These are phyloP conservation scores for Westerdykella ornata DNA, from an alignment of 2,329 filamentous ascomycete species.

Conservation along the genomic window DNA sequence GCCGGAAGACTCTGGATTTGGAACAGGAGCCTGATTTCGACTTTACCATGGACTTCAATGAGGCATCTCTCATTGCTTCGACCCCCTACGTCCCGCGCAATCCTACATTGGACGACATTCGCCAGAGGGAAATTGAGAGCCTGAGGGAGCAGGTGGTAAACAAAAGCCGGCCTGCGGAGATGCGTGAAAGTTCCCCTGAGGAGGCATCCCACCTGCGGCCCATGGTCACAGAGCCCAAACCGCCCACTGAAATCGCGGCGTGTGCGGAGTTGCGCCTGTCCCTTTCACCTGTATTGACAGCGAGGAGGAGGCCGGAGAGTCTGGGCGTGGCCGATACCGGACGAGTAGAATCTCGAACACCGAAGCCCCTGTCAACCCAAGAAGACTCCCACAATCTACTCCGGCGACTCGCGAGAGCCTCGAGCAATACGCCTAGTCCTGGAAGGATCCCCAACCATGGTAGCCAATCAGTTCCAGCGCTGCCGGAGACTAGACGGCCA, in stretches of 20 bases:
- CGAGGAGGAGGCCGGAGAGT: slow-evolving; percentile 30
- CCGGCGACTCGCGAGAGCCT: slow-evolving; percentile 41
- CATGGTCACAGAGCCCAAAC: slow-evolving; percentile 15
- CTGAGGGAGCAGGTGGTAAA: slow-evolving; percentile 31
- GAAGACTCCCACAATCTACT: slow-evolving; percentile 44
- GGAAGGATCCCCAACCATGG: slow-evolving; percentile 11
- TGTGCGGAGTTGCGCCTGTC: not conserved
- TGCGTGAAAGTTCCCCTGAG: slow-evolving; percentile 27
- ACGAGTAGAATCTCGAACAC: slow-evolving; percentile 13
- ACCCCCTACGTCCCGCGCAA: slow-evolving; percentile 42
- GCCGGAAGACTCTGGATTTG: slow-evolving; percentile 11
- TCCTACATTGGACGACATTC: slow-evolving; percentile 39
- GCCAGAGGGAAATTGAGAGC: slow-evolving; percentile 38
- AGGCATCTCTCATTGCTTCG: slow-evolving; percentile 43
- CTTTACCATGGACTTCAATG: slow-evolving; percentile 41
- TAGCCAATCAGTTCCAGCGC: too few relatives aligned
- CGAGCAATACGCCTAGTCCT: slow-evolving; percentile 43
- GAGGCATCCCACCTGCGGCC: slow-evolving; percentile 15
- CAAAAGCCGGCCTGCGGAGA: slow-evolving; percentile 24
- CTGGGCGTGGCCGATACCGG: slow-evolving; percentile 26
- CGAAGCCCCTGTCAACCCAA: slow-evolving; percentile 26
- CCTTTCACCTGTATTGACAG: slow-evolving; percentile 30
- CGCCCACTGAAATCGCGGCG: not conserved
- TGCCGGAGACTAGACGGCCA: too few relatives aligned
- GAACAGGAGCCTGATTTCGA: slow-evolving; percentile 28